Base-by-base conservation (phyloP, 192 early-diverging fungal species). In the Umbelopsis sp. region DNA sequence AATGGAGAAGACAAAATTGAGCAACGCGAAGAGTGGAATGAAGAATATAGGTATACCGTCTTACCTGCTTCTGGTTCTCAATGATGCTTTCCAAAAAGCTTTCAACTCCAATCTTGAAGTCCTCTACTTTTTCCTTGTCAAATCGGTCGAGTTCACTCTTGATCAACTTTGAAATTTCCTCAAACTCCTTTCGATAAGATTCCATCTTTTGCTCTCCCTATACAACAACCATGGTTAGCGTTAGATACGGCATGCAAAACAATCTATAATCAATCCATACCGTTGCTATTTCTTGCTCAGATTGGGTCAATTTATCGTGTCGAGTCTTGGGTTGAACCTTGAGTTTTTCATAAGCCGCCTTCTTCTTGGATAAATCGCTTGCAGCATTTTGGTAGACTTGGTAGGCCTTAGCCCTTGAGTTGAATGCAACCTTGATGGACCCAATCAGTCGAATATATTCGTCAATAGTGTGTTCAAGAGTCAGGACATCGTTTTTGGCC, bases 371-470 rank as follows among this genome's bases (percentile, higher is more conserved):
- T 32, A 95, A 81, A 41, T 92, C 91, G 7, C 81, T 72, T 53
- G 92, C 87, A 11, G 85, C 88, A 67, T 79, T 78, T 77, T 96
- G 92, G 87, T 89, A 93, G 36, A 71, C 73, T 29, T 86, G 84
- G 71, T 92, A 89, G 14, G 84, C 86, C 47, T 90, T 88, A 0
- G 86, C 83, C 2, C 95, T 86, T 20, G 93, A 89, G 67, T 84
- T 85, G 71, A 95, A 96, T 44, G 94, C 90, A 50, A 90, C 87
- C 56, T 93, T 89, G 74, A 95, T 91, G 0, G 93, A 89, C 6
- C 87, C 91, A 70, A 95, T 93, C 70, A 92, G 85, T n/a, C 93
- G 89, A 75, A 96, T 86, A 74, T 97, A 93, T 75, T 96, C 95
- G 65, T 97, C 95, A 53, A 93, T 91, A 2, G 89, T 95, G 65